phyloP scores from a whole-genome alignment of 768 basidiomycete genomes.

The Trametes cinnabarina region DNA sequence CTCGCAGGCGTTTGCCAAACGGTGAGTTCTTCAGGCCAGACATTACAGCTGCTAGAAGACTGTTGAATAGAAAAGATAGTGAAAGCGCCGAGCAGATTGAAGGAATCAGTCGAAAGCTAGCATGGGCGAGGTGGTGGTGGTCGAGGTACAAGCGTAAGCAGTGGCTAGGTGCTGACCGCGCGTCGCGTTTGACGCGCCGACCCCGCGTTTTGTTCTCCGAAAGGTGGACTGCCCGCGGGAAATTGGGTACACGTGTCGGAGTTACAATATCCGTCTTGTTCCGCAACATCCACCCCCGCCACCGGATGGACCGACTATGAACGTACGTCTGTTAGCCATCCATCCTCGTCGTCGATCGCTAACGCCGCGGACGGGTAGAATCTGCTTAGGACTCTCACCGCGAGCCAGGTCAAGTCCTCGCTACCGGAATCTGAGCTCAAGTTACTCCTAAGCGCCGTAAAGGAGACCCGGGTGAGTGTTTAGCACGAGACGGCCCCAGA shows the following conservation, averaged over 20 bases:
- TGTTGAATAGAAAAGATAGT: conserved; percentile 15
- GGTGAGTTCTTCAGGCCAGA: conserved; percentile 81
- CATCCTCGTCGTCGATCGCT: conserved; percentile 25
- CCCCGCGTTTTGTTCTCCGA: conserved; percentile 1
- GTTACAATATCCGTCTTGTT: conserved; percentile 29
- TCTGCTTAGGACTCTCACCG: conserved; percentile 83
- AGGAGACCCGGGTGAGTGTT: conserved; percentile 78
- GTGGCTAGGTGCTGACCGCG: conserved; percentile 21
- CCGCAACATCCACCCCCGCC: conserved; percentile 27
- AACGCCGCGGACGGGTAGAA: conserved; percentile 50
- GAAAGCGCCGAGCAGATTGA: conserved; percentile 22
- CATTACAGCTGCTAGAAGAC: conserved; percentile 40
- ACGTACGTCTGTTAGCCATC: conserved; percentile 32
- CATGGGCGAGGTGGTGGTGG: conserved; percentile 16
- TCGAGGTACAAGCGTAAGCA: conserved; percentile 3
- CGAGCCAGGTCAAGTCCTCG: conserved; percentile 63
- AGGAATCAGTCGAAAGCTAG: conserved; percentile 23
- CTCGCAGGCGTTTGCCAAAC: conserved; percentile 80
- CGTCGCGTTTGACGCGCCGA: conserved; percentile 26
- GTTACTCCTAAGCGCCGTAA: conserved; percentile 78
- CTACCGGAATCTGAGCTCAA: conserved; percentile 71
- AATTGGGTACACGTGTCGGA: conserved; percentile 21
- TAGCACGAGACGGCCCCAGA: conserved; percentile 18
- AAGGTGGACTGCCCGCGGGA: background rate
- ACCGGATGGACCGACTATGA: conserved; percentile 37